Percentiles rank a stretch among this genome's conserved stretches.
These are phyloP conservation scores for Pythium periplocum DNA, from an alignment of 352 stramenopile genomes.

Conservation along the genomic window DNA sequence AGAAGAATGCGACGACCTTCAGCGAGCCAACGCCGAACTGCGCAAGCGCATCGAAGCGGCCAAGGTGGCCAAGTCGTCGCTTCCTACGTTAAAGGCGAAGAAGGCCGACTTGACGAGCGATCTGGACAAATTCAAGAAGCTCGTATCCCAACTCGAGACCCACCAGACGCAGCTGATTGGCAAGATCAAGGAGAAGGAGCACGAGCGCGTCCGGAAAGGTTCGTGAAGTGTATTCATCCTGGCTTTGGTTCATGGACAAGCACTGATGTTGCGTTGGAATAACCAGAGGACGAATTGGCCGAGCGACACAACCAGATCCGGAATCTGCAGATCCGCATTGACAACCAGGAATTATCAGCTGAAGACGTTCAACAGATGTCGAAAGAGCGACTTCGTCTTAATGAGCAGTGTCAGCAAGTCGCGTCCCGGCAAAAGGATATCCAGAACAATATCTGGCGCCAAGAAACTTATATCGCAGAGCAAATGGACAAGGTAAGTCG, in stretches of 20 bases:
- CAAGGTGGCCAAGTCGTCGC: constrained; percentile 63
- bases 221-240: constrained; percentile 1
- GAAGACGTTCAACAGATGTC: constrained; percentile 73
- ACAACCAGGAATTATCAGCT: constrained; percentile 73
- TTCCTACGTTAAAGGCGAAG: constrained; percentile 81
- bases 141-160: constrained; percentile 80
- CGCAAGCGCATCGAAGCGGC: constrained; percentile 57
- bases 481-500: constrained; percentile 58
- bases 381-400: constrained; percentile 63
- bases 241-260: not conserved
- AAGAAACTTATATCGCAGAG: constrained; percentile 61
- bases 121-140: constrained; percentile 89
- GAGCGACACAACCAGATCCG: constrained; percentile 56
- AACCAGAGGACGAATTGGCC: constrained; percentile 41
- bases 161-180: constrained; percentile 74
- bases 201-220: constrained; percentile 76
- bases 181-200: constrained; percentile 85
- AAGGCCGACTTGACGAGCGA: constrained; percentile 85
- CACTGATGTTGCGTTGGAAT: constrained; percentile 13
- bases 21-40: constrained; percentile 51
- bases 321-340: constrained; percentile 54
- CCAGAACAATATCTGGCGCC: constrained; percentile 46
- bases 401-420: constrained; percentile 65
- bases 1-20: constrained; percentile 44
- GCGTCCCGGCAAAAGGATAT: constrained; percentile 54